Conservation (phyloP, 306 rosid genomes). For the Ceratonia siliqua region DNA sequence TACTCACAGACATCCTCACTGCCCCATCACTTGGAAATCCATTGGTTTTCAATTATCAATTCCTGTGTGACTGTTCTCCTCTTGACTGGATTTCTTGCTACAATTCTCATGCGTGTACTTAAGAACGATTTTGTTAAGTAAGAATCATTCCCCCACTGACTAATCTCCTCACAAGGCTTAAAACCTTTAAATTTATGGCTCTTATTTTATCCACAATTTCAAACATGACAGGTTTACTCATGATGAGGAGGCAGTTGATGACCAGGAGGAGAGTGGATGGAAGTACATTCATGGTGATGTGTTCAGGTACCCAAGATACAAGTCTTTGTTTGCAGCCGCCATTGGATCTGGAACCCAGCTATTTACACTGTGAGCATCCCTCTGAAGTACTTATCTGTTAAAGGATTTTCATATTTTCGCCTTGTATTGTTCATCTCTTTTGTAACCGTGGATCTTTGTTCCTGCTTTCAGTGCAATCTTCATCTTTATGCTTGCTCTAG, state of each 20-base stretch:
- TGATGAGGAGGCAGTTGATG: conserved; percentile 70
- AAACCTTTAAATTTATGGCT: not conserved
- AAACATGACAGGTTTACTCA: conserved; percentile 52
- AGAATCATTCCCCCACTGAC: conserved; percentile 23
- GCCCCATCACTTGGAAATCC: conserved; percentile 70
- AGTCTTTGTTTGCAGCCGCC: conserved; percentile 67
- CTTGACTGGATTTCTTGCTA: conserved; percentile 67
- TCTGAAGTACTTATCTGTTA: not conserved
- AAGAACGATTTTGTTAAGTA: conserved; percentile 75
- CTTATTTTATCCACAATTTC: not conserved
- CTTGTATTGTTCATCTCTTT: not conserved
- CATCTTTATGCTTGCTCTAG: conserved; percentile 31
- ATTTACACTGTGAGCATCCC: conserved; percentile 59
- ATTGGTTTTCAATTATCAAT: conserved; percentile 68
- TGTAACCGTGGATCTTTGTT: not conserved
- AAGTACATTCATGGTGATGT: conserved; percentile 72
- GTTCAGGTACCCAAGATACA: conserved; percentile 63
- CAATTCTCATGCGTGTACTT: conserved; percentile 66
- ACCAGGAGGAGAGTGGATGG: conserved; percentile 76
- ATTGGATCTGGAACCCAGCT: conserved; percentile 72
- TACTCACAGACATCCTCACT: conserved; percentile 63
- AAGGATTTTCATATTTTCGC: not conserved
- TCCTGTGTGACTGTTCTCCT: conserved; percentile 69
- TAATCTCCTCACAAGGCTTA: not conserved
- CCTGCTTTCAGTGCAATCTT: conserved; percentile 10